A percentile compares a stretch with the other conserved stretches of the same genome.
Conservation (phyloP, 2,329 filamentous ascomycete genomes). For the Apiospora pterosperma region DNA sequence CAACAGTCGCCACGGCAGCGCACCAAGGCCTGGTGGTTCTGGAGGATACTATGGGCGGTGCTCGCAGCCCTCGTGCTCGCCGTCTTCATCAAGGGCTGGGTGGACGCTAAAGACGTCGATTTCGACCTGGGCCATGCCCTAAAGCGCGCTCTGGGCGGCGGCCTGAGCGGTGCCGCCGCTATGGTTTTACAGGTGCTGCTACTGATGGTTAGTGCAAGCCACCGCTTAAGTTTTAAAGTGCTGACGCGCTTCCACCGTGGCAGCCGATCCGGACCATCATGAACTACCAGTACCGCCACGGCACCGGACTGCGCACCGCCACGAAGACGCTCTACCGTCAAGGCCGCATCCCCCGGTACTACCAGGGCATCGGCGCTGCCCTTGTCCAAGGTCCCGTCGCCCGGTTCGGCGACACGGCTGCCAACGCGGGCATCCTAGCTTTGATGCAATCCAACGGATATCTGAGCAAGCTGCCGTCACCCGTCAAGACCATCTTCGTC, state of each 20-base stretch:
- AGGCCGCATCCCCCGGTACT: constrained; percentile 40
- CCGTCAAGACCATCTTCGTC: constrained; percentile 42
- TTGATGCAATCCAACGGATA: constrained; percentile 44
- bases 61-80: constrained; percentile 26
- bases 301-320: constrained; percentile 36
- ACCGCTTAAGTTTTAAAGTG: background rate
- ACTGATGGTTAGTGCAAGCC: constrained; percentile 36
- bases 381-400: constrained; percentile 43
- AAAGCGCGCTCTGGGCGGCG: constrained; percentile 41
- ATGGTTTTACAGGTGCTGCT: constrained; percentile 46
- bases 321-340: constrained; percentile 37
- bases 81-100: constrained; percentile 42
- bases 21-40: constrained; percentile 27
- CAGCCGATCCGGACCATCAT: constrained; percentile 47
- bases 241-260: background rate
- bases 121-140: constrained; percentile 43
- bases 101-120: constrained; percentile 40
- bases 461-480: constrained; percentile 37
- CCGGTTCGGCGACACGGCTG: constrained; percentile 45
- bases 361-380: constrained; percentile 41
- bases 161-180: constrained; percentile 43
- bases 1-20: constrained; percentile 4
- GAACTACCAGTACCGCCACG: constrained; percentile 49
- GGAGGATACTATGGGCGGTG: constrained; percentile 34
- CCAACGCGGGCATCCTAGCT: constrained; percentile 47